Base-by-base conservation (phyloP, 345 rosid genomes). In the Sapria himalayana region DNA sequence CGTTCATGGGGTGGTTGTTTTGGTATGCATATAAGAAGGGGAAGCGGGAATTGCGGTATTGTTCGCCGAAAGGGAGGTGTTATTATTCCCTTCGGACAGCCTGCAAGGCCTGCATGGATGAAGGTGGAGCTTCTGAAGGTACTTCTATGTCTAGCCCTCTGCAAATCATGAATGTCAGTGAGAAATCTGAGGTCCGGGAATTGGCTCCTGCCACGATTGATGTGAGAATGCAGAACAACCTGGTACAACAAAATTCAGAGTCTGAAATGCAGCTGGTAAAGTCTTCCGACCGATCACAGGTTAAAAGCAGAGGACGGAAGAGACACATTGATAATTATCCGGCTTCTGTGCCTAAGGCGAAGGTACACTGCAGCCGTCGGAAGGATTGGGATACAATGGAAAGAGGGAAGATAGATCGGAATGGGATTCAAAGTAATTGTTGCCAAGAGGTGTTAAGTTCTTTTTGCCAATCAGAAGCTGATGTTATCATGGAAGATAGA, bases 391-490 rank as follows among this genome's bases (percentile, higher is more conserved):
- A 23, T 27, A 52, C 45, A 39, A 54, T 48, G 37, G 62, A 52
- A 17, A 66, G 67, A 40, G 97, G 94, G 19, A 64, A 64, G 35
- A 50, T 72, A 59, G 63, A 69, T 33, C 76, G 70, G 41, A 60
- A 57, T 13, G 97, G 94, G 25, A 73, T 78, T 52, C 67, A 59
- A 56, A 78, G 96, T 45, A 60, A 29, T 37, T 85, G 94, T 55
- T 85, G 96, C 42, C 45, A 48, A 19, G 50, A 56, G 45, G 51
- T 69, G 15, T 70, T 58, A 49, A 62, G 69, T 39, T 58, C 38
- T 29, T 39, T 38, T 46, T 5, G 49, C 46, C 64, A 54, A 29
- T 69, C 92, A 15, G 66, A 75, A 55, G 60, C 72, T 37, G 41
- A 52, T 41, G 75, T 81, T 39, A 71, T 65, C 57, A 48, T 86